Percentiles rank a stretch among this genome's conserved stretches.
phyloP scores from a whole-genome alignment of 169 alveolate species.

The Plasmodium inui region DNA sequence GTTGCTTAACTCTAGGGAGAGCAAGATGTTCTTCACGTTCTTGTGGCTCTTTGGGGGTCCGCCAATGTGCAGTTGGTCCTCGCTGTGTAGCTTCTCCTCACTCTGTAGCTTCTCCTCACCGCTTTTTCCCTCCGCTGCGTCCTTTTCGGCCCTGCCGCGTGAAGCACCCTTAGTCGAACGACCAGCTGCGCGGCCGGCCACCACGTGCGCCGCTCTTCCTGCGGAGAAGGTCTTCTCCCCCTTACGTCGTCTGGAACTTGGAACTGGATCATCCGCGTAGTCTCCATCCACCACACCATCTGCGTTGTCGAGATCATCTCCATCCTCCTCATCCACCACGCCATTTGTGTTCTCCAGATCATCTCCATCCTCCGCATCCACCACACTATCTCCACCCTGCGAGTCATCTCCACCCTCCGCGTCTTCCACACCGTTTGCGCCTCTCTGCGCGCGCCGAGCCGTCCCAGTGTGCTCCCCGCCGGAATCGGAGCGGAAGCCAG shows the following conservation, averaged over 20 bases:
- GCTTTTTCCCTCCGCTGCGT: neutral
- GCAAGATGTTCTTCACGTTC: slow-evolving; percentile 30
- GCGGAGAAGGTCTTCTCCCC: neutral
- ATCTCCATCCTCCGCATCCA: neutral
- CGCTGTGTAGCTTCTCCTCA: neutral
- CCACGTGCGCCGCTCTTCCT: neutral
- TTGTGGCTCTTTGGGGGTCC: neutral
- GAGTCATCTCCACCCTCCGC: no score
- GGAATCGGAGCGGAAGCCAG: neutral
- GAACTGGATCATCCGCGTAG: neutral
- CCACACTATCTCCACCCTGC: neutral
- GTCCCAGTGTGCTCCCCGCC: neutral
- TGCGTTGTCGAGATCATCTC: no score
- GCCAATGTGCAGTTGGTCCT: no score
- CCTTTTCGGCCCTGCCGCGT: neutral
- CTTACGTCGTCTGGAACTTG: neutral
- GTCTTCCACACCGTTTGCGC: neutral
- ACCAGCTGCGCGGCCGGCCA: neutral
- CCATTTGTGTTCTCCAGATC: neutral
- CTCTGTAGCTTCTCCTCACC: neutral
- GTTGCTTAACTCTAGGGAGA: slow-evolving; percentile 49
- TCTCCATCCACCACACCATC: neutral
- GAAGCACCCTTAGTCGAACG: neutral
- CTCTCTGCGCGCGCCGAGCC: neutral
- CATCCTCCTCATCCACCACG: neutral